These are phyloP conservation scores for Diaporthe vaccinii DNA, from an alignment of 2,329 filamentous ascomycete genomes.

Conservation along the genomic window DNA sequence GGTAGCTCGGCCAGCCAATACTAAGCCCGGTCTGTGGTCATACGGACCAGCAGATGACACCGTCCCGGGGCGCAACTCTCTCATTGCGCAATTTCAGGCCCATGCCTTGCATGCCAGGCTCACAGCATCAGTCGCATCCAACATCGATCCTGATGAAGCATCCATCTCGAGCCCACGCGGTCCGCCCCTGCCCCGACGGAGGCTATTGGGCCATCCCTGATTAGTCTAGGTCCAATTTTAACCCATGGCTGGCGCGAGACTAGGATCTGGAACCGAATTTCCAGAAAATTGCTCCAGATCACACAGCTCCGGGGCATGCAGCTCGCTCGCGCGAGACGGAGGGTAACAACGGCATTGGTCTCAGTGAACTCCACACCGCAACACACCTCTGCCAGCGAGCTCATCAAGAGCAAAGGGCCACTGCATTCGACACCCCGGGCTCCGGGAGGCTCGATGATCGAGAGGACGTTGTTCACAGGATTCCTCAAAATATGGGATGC, in stretches of 20 bases:
- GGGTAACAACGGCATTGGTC: conserved; percentile 32
- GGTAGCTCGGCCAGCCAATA: conserved; percentile 36
- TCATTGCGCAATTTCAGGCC: conserved; percentile 34
- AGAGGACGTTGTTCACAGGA: neutral
- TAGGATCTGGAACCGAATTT: conserved; percentile 39
- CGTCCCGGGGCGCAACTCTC: conserved; percentile 19
- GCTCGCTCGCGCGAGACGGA: conserved; percentile 12
- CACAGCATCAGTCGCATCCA: conserved; percentile 29
- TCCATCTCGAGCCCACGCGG: conserved; percentile 30
- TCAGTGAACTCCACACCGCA: conserved; percentile 36
- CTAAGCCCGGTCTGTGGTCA: conserved; percentile 38
- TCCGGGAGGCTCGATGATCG: conserved; percentile 16
- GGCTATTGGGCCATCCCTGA: conserved; percentile 34
- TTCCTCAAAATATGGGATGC: conserved; percentile 12
- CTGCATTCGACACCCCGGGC: conserved; percentile 13
- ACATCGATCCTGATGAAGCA: conserved; percentile 26
- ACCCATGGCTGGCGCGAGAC: conserved; percentile 36
- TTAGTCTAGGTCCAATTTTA: conserved; percentile 38
- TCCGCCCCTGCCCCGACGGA: conserved; percentile 27
- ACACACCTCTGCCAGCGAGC: conserved; percentile 20
- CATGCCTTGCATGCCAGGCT: conserved; percentile 33
- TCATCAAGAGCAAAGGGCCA: neutral
- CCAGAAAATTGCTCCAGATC: conserved; percentile 36
- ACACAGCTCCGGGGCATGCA: conserved; percentile 27
- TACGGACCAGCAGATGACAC: conserved; percentile 38